Conservation (phyloP, 768 basidiomycete genomes). For the Xanthoconium stramineum region DNA sequence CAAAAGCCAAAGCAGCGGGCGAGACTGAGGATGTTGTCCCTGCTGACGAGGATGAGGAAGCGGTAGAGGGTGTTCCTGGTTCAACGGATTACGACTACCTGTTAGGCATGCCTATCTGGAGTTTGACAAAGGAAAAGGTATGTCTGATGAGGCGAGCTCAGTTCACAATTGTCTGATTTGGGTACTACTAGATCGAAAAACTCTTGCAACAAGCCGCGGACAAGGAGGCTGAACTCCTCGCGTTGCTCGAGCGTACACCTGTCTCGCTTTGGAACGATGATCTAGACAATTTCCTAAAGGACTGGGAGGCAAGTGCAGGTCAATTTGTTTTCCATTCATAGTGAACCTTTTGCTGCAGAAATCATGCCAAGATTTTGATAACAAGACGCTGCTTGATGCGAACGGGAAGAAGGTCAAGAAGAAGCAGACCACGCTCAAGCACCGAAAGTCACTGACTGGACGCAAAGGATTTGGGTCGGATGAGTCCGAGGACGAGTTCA, state of each 20-base stretch:
- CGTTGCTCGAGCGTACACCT: conserved; percentile 72
- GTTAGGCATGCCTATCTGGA: conserved; percentile 93
- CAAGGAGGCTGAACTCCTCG: conserved; percentile 80
- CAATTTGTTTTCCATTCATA: neutral
- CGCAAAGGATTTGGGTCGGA: conserved; percentile 36
- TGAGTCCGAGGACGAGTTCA: conserved; percentile 54
- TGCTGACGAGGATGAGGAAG: conserved; percentile 47
- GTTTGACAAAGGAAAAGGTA: conserved; percentile 91
- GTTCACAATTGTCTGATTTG: conserved; percentile 6
- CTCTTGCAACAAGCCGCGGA: conserved; percentile 73
- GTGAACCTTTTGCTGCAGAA: conserved; percentile 28
- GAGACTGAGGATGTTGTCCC: conserved; percentile 61
- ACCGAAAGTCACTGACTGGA: conserved; percentile 48
- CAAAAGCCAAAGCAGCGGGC: conserved; percentile 62
- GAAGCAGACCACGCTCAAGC: conserved; percentile 54
- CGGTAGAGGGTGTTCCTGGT: conserved; percentile 38
- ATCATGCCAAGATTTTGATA: conserved; percentile 41
- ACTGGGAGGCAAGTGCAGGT: conserved; percentile 73
- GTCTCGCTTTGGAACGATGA: conserved; percentile 88
- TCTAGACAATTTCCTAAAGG: conserved; percentile 74
- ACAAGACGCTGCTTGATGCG: conserved; percentile 43
- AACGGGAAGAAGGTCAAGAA: conserved; percentile 54
- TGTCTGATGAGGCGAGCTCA: neutral
- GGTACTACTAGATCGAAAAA: conserved; percentile 66
- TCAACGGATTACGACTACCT: conserved; percentile 87